Evolutionary conservation across 192 early-diverging fungal species (phyloP), one percentile per base, ranked within the genome.

Genomic region (Coemansia sp.): DNA sequence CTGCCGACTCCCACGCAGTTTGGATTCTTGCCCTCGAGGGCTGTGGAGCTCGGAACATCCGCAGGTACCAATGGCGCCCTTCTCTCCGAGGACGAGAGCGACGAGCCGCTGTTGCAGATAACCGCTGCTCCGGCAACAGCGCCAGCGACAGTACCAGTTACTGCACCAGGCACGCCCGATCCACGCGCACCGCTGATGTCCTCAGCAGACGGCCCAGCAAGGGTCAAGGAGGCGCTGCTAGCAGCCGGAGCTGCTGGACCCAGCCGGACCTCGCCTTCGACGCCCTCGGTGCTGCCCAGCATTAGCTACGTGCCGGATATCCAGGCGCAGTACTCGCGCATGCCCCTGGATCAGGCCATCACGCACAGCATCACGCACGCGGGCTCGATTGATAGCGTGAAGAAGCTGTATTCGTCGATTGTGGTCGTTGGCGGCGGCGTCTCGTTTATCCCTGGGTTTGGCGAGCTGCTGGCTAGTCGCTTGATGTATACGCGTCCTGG

Each of bases 381-480:
- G 41, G 87, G 90, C 5, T 85, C 89, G 0, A 88, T 93, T 38
- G 90, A 93, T 43, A 85, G 91, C 11, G 78, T 89, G 24, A 86
- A 86, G 32, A 91, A 91, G 62, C 76, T 93, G 37, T 93, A 89
- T 76, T 82, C 85, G 2, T 89, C 87, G 20, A 91, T 96, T 29
- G 85, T 96, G 27, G 56, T 96, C n/a, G 91, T 94, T 14, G 94
- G 94, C 8, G 94, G 94, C 32, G 94, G 94, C 22, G 89, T 87
- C 9, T 65, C 78, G 17, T 85, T 89, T 68, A 85, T 92, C 37
- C 76, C 86, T 2, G 89, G 88, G 4, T 88, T 96, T 56, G 64
- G 59, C 42, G 65, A 73, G 2, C 38, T 83, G 47, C 57, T 83
- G 49, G 58, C 74, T 8, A 76, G 60, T 43, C 53, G 73, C 25